Evolutionary conservation across 2,329 filamentous ascomycete species (phyloP).

Genomic region (Raffaelea deltoideospora): DNA sequence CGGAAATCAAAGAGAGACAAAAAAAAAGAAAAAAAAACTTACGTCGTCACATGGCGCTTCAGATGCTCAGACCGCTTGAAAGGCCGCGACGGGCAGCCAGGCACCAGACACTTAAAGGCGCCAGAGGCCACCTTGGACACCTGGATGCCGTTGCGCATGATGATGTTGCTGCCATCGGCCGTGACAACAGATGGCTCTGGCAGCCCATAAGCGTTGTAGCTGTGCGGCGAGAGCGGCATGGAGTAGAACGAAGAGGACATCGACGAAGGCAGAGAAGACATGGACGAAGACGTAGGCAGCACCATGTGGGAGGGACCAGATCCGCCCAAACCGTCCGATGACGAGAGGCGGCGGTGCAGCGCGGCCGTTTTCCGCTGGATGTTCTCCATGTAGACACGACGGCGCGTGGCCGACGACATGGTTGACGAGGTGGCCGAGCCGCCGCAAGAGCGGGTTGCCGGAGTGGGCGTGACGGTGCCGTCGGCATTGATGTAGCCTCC

Average conservation of each 20-base stretch:
- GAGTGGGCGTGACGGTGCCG: background rate
- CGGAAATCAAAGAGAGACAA: too few species aligned
- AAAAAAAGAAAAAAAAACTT: conserved; percentile 13
- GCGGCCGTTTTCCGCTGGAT: conserved; percentile 2
- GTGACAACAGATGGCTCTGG: too few species aligned
- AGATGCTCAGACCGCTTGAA: conserved; percentile 40
- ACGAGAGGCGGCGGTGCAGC: background rate
- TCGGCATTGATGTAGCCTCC: background rate
- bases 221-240: background rate
- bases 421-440: too few species aligned
- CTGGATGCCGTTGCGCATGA: conserved; percentile 11
- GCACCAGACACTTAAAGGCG: conserved; percentile 26
- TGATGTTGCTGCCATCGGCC: conserved; percentile 2
- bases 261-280: too few species aligned
- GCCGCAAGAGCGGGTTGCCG: too few species aligned
- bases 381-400: background rate
- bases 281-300: too few species aligned
- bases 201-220: background rate
- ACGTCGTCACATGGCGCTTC: conserved; percentile 39
- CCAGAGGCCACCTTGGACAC: conserved; percentile 13
- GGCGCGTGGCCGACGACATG: too few species aligned
- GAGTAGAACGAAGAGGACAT: background rate
- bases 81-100: conserved; percentile 27
- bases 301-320: too few species aligned
- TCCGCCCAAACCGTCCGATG: too few species aligned